phyloP scores from a whole-genome alignment of 2,329 filamentous ascomycete species.

The Alternaria hordeiaustralica region DNA sequence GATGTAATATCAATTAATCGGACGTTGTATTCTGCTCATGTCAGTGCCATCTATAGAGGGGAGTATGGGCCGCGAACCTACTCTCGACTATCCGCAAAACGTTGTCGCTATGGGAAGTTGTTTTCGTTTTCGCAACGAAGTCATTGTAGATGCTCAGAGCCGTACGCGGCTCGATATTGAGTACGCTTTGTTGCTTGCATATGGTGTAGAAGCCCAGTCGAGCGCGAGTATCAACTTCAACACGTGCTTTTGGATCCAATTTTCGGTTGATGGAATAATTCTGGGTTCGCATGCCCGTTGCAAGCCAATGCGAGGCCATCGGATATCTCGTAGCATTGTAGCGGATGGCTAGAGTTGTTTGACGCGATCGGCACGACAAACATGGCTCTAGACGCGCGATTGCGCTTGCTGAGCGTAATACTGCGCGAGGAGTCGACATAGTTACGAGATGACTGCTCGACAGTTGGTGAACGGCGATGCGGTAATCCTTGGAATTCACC shows the following conservation, averaged over 20 bases:
- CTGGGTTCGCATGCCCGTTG: constrained; percentile 3
- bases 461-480: not conserved
- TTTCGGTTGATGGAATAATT: constrained; percentile 25
- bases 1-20: constrained; percentile 31
- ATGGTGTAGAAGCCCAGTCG: constrained; percentile 30
- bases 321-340: constrained; percentile 9
- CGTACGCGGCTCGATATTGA: constrained; percentile 20
- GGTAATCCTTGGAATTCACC: not conserved
- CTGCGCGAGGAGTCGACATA: constrained; percentile 30
- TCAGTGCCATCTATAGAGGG: constrained; percentile 8
- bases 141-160: constrained; percentile 36
- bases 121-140: constrained; percentile 28
- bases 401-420: constrained; percentile 13
- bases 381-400: constrained; percentile 17
- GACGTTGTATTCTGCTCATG: constrained; percentile 30
- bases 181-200: constrained; percentile 20
- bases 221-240: constrained; percentile 27
- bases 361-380: constrained; percentile 27
- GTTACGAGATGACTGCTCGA: not conserved
- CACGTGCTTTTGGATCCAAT: constrained; percentile 23
- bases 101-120: constrained; percentile 25
- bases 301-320: not conserved
- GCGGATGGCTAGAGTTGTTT: constrained; percentile 2
- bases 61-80: constrained; percentile 11
- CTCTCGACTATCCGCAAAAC: constrained; percentile 28